Evolutionary conservation across 192 early-diverging fungal species (phyloP).

Genomic region (Phycomyces nitens): DNA sequence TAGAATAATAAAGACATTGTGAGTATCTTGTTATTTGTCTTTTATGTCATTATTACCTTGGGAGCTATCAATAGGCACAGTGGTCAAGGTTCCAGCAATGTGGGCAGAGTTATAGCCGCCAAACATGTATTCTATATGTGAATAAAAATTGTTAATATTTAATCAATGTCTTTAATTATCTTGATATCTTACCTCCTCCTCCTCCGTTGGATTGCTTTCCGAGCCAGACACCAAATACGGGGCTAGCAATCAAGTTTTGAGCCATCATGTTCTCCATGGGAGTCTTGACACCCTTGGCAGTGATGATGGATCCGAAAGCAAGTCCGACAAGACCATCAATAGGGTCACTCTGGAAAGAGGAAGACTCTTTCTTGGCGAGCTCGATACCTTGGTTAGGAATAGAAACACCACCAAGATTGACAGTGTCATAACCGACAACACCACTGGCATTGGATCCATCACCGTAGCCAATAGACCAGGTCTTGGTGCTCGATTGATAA

Average conservation of each 20-base stretch:
- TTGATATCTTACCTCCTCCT: slow-evolving; percentile 40
- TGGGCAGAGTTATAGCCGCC: slow-evolving; percentile 12
- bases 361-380: slow-evolving; percentile 24
- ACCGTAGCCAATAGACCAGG: slow-evolving; percentile 53
- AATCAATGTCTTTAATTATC: slow-evolving; percentile 32
- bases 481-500: slow-evolving; percentile 48
- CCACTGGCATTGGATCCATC: slow-evolving; percentile 37
- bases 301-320: slow-evolving; percentile 28
- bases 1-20: too few relatives aligned
- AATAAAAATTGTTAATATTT: slow-evolving; percentile 23
- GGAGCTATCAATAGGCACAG: slow-evolving; percentile 12
- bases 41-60: too few relatives aligned
- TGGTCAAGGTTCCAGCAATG: slow-evolving; percentile 7
- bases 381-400: slow-evolving; percentile 35
- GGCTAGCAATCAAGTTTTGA: slow-evolving; percentile 52
- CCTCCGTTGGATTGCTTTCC: slow-evolving; percentile 41
- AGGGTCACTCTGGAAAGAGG: slow-evolving; percentile 11
- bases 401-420: slow-evolving; percentile 27
- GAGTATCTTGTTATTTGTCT: too few relatives aligned
- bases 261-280: slow-evolving; percentile 52
- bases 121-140: slow-evolving; percentile 1
- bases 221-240: slow-evolving; percentile 70
- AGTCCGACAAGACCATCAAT: slow-evolving; percentile 32
- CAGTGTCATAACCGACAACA: slow-evolving; percentile 25
- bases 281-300: slow-evolving; percentile 30